Evolutionary conservation across 805 yeast species (phyloP).

Genomic region (Diddensiella santjacobensis): DNA sequence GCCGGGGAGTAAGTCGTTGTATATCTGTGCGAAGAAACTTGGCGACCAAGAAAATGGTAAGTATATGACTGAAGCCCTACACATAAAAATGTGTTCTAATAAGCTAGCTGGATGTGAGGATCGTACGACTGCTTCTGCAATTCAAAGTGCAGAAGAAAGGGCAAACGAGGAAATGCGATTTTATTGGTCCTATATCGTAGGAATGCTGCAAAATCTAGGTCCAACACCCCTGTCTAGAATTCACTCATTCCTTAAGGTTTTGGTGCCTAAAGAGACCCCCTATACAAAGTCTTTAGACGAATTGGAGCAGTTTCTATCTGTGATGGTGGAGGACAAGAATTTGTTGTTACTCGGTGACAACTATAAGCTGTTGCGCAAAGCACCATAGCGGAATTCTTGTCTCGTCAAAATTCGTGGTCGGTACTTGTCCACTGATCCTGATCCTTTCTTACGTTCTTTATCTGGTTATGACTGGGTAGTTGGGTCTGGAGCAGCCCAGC

Average conservation of each 20-base stretch:
- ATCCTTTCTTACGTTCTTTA: too few relatives aligned
- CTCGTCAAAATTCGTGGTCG: neutral
- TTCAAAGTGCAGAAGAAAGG: slow-evolving; percentile 30
- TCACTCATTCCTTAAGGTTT: slow-evolving; percentile 50
- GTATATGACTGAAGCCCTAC: neutral
- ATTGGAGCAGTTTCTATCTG: slow-evolving; percentile 40
- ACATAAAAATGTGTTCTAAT: neutral
- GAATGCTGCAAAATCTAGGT: slow-evolving; percentile 57
- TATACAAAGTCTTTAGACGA: slow-evolving; percentile 39
- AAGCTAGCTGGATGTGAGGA: slow-evolving; percentile 13
- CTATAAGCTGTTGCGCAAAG: slow-evolving; percentile 35
- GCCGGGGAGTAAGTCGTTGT: slow-evolving; percentile 36
- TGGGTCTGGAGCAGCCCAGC: slow-evolving; percentile 4
- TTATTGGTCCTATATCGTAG: slow-evolving; percentile 48
- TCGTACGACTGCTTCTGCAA: slow-evolving; percentile 13
- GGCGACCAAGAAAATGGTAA: slow-evolving; percentile 19
- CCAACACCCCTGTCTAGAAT: slow-evolving; percentile 46
- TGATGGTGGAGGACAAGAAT: slow-evolving; percentile 44
- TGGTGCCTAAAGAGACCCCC: slow-evolving; percentile 52
- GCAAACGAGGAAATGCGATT: slow-evolving; percentile 35
- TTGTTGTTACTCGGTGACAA: slow-evolving; percentile 36
- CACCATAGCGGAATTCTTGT: too few relatives aligned
- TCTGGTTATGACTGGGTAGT: too few relatives aligned
- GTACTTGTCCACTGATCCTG: neutral
- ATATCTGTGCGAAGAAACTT: slow-evolving; percentile 38